Conservation (phyloP, 257 asterid species). For the Striga asiatica region DNA sequence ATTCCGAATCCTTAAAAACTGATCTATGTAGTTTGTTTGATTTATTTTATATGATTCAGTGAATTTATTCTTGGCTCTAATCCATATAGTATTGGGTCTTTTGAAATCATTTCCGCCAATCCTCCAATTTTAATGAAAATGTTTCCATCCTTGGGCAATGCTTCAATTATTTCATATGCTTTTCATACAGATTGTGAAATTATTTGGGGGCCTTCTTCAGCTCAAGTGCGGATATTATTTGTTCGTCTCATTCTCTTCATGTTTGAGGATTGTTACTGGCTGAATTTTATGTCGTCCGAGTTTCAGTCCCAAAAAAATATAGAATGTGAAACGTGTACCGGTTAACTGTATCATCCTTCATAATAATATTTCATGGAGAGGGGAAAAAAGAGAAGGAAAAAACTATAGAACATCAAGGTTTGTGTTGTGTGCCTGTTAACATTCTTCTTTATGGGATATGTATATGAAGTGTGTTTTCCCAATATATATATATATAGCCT, state of each 20-base stretch:
- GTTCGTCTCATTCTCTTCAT: not conserved
- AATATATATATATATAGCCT: too few relatives aligned
- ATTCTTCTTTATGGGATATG: not conserved
- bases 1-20: not conserved
- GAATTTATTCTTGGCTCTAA: not conserved
- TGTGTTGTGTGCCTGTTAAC: not conserved
- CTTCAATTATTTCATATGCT: not conserved
- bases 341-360: not conserved
- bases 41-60: not conserved
- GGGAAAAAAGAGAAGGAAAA: too few relatives aligned
- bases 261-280: not conserved
- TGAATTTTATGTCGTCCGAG: not conserved
- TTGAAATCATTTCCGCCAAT: not conserved
- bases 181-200: slow-evolving; percentile 9
- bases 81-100: not conserved
- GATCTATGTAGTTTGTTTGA: not conserved
- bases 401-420: not conserved
- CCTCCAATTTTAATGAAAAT: not conserved
- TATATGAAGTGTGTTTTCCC: slow-evolving; percentile 1
- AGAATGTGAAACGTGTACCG: not conserved
- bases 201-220: slow-evolving; percentile 6
- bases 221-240: slow-evolving; percentile 16
- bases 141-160: not conserved
- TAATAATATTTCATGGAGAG: not conserved
- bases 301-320: not conserved